These are phyloP conservation scores for Phytophthora crassamura DNA, from an alignment of 352 stramenopile species.

Conservation along the genomic window DNA sequence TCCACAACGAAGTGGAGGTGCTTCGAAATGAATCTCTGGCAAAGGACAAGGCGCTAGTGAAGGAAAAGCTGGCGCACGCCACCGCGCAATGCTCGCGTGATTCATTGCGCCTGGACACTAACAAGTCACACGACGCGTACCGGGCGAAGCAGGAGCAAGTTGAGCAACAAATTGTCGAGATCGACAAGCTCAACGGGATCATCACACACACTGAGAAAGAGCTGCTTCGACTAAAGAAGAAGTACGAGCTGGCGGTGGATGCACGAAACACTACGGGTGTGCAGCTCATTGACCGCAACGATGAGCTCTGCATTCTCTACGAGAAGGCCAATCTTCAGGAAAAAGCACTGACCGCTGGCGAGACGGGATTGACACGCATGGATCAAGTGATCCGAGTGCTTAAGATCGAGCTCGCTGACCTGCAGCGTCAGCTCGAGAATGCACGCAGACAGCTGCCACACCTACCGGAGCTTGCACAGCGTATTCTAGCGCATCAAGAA, in stretches of 20 bases:
- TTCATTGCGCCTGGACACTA: conserved; percentile 89
- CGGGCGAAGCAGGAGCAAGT: conserved; percentile 91
- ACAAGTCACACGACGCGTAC: conserved; percentile 92
- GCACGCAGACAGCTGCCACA: conserved; percentile 76
- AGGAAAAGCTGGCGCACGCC: conserved; percentile 89
- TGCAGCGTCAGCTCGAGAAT: conserved; percentile 87
- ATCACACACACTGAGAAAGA: conserved; percentile 93
- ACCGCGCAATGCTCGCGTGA: conserved; percentile 91
- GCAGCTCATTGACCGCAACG: conserved; percentile 95
- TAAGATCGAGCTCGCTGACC: conserved; percentile 82
- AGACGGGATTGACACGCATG: conserved; percentile 79
- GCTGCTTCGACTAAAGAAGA: conserved; percentile 93
- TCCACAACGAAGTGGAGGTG: conserved; percentile 96
- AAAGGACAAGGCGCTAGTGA: conserved; percentile 93
- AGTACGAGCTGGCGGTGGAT: conserved; percentile 91
- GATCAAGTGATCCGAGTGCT: conserved; percentile 84
- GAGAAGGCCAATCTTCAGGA: conserved; percentile 94
- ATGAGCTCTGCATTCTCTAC: conserved; percentile 96
- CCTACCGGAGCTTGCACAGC: conserved; percentile 81
- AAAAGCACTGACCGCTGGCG: conserved; percentile 79
- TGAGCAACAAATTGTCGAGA: conserved; percentile 96
- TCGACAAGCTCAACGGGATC: conserved; percentile 95
- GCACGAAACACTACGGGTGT: conserved; percentile 90
- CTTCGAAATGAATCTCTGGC: conserved; percentile 92
- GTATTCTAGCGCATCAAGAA: conserved; percentile 80